These are phyloP conservation scores for Jackrogersella multiformis DNA, from an alignment of 495 filamentous ascomycete genomes.

Conservation along the genomic window DNA sequence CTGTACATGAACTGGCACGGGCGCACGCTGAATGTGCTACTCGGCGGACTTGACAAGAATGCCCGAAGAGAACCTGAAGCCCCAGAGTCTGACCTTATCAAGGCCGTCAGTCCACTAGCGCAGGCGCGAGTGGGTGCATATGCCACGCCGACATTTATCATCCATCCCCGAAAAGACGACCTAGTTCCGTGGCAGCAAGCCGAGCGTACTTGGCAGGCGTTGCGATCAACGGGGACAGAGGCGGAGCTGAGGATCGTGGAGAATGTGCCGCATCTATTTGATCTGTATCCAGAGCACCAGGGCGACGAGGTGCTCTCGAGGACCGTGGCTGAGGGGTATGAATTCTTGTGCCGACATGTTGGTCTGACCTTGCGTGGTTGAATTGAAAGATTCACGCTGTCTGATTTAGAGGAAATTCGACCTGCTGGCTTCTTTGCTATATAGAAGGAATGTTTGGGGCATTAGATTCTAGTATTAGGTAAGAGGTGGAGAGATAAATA, in stretches of 20 bases:
- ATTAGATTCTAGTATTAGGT: too few species aligned
- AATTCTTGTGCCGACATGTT: constrained; percentile 5
- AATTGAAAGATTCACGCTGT: too few species aligned
- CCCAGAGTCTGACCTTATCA: constrained; percentile 13
- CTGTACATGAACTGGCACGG: constrained; percentile 60
- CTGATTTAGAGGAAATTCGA: too few species aligned
- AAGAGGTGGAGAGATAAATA: too few species aligned
- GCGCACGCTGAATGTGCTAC: constrained; percentile 52
- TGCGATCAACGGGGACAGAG: constrained; percentile 33
- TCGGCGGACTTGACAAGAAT: constrained; percentile 34
- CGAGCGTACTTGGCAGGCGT: constrained; percentile 44
- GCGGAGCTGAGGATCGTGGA: constrained; percentile 18
- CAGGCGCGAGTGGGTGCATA: constrained; percentile 53
- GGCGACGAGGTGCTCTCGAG: not conserved
- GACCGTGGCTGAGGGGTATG: constrained; percentile 1
- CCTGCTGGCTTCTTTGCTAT: too few species aligned
- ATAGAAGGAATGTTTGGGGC: too few species aligned
- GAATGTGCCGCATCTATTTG: constrained; percentile 20
- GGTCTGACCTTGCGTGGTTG: not conserved
- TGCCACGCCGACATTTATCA: constrained; percentile 58
- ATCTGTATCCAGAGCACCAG: constrained; percentile 18
- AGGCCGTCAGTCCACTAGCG: constrained; percentile 48
- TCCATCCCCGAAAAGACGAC: constrained; percentile 57
- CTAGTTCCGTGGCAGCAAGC: constrained; percentile 58
- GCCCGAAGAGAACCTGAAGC: constrained; percentile 18